A percentile compares a stretch with the other conserved stretches of the same genome.
phyloP scores from a whole-genome alignment of 23 red algal species.

The Gracilaria domingensis region DNA sequence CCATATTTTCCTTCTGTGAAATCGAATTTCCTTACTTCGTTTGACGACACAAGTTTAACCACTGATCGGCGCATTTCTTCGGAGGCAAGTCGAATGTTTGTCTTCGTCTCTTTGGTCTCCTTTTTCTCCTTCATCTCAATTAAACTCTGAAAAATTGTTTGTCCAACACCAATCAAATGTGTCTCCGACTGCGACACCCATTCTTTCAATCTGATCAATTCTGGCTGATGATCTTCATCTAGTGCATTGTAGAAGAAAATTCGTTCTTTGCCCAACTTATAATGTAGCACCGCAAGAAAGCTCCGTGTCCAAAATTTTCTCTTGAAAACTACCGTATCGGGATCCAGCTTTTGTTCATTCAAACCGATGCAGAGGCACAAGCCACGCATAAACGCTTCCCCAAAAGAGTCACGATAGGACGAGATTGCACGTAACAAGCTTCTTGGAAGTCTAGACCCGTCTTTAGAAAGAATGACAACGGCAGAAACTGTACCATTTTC shows the following conservation, averaged over 20 bases:
- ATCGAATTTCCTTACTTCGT: no score
- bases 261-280: neutral
- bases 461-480: neutral
- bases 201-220: neutral
- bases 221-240: neutral
- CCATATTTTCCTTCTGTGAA: neutral
- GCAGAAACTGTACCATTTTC: neutral
- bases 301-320: neutral
- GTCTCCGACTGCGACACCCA: neutral
- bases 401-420: neutral
- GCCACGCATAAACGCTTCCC: neutral
- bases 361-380: slow-evolving; percentile 3
- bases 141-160: no score
- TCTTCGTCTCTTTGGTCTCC: no score
- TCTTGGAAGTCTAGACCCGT: neutral
- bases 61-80: no score
- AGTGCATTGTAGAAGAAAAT: slow-evolving; percentile 8
- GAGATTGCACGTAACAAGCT: neutral
- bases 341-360: neutral
- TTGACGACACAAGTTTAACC: no score
- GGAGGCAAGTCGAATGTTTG: no score
- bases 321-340: neutral
- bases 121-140: no score
- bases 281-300: neutral
- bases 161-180: neutral